Conservation (phyloP, 768 basidiomycete genomes). For the Auriscalpium microsporum region DNA sequence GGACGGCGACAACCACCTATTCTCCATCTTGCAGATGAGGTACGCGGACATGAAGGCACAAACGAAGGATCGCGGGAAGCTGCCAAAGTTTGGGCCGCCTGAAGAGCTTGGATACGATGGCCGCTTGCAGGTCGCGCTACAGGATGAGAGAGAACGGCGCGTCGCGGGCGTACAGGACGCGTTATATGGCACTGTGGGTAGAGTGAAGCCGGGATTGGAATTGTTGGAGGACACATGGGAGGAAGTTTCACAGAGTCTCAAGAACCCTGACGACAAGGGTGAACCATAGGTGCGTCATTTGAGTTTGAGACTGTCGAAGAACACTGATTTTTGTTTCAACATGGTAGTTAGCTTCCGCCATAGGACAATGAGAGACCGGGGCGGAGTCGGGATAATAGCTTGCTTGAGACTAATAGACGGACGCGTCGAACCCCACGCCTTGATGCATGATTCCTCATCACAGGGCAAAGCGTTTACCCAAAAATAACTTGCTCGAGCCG, state of each 20-base stretch:
- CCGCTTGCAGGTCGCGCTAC: background rate
- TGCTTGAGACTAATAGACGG: too few species aligned
- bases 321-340: too few species aligned
- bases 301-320: too few species aligned
- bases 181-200: slow-evolving; percentile 13
- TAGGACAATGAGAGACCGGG: too few species aligned
- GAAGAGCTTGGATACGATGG: background rate
- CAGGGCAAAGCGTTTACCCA: too few species aligned
- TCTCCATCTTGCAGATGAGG: slow-evolving; percentile 7
- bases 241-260: slow-evolving; percentile 7
- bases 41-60: slow-evolving; percentile 14
- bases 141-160: slow-evolving; percentile 2
- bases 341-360: too few species aligned
- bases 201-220: slow-evolving; percentile 8
- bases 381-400: too few species aligned
- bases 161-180: slow-evolving; percentile 10
- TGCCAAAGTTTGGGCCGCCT: slow-evolving; percentile 7
- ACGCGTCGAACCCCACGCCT: too few species aligned
- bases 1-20: background rate
- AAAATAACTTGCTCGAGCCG: too few species aligned
- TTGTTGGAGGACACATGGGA: slow-evolving; percentile 14
- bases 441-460: too few species aligned
- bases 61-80: slow-evolving; percentile 8
- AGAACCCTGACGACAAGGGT: background rate
- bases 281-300: too few species aligned